Evolutionary conservation across 768 basidiomycete genomes (phyloP).

Genomic region (Auricularia heimuer): DNA sequence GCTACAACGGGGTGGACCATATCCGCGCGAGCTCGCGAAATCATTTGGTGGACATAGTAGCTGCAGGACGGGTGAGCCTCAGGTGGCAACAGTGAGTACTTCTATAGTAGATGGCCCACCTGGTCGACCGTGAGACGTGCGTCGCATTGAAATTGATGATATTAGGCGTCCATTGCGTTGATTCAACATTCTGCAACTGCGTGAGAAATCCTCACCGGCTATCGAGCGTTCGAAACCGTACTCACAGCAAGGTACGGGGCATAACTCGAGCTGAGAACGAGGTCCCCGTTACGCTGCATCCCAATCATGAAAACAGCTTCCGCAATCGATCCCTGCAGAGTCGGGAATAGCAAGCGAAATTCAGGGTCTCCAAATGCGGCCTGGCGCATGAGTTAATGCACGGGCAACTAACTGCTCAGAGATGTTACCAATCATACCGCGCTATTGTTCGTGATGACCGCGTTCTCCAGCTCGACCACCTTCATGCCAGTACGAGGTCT

Average conservation of each 20-base stretch:
- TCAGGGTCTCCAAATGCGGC: neutral
- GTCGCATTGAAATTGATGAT: neutral
- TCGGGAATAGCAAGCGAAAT: constrained; percentile 4
- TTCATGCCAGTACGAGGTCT: neutral
- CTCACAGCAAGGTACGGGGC: constrained; percentile 41
- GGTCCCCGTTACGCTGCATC: constrained; percentile 49
- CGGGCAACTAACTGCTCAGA: neutral
- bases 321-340: constrained; percentile 34
- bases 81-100: neutral
- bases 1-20: neutral
- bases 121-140: neutral
- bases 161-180: neutral
- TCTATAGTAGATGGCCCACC: neutral
- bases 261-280: constrained; percentile 54
- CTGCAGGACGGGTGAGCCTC: neutral
- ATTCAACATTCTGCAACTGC: neutral
- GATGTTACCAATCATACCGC: neutral
- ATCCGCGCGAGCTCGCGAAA: neutral
- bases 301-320: constrained; percentile 67
- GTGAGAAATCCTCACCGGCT: neutral
- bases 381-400: neutral
- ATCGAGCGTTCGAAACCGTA: no score
- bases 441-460: constrained; percentile 44
- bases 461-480: constrained; percentile 19
- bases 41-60: neutral